These are phyloP conservation scores for Eucalyptus tenuipes DNA, from an alignment of 345 rosid species.

Conservation along the genomic window DNA sequence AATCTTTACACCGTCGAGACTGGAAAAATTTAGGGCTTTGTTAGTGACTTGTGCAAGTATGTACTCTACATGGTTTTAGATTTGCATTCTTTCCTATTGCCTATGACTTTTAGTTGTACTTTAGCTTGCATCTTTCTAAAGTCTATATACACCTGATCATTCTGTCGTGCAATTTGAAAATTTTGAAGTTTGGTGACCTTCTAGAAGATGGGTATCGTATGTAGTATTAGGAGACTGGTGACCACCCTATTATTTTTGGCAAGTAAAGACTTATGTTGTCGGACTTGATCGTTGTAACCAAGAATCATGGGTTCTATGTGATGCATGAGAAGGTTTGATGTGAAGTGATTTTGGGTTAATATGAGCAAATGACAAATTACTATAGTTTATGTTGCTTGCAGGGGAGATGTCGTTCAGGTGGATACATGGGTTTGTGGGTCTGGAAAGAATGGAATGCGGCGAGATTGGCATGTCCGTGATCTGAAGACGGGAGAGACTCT, in stretches of 20 bases:
- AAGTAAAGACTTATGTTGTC: not conserved
- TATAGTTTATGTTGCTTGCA: not conserved
- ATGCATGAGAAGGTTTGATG: not conserved
- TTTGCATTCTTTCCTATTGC: not conserved
- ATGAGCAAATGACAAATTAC: not conserved
- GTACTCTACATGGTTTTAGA: not conserved
- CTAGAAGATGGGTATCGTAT: not conserved
- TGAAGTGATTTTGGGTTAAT: not conserved
- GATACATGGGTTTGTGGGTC: conserved; percentile 38
- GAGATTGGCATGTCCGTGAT: conserved; percentile 40
- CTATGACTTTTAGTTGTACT: not conserved
- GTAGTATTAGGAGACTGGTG: not conserved
- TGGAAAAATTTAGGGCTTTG: not conserved
- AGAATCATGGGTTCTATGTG: not conserved
- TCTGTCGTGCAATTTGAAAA: not conserved
- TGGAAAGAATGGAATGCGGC: conserved; percentile 43
- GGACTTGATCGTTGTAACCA: not conserved
- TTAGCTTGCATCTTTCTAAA: not conserved
- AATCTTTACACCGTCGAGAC: not conserved
- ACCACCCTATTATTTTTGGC: not conserved
- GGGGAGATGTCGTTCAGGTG: conserved; percentile 44
- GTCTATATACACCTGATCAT: not conserved
- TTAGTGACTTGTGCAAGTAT: not conserved
- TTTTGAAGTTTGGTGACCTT: not conserved
- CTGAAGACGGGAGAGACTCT: conserved; percentile 25